Percentiles rank a stretch among this genome's conserved stretches.
Conservation (phyloP, 495 filamentous ascomycete species). For the Chaetomium cochliodes region DNA sequence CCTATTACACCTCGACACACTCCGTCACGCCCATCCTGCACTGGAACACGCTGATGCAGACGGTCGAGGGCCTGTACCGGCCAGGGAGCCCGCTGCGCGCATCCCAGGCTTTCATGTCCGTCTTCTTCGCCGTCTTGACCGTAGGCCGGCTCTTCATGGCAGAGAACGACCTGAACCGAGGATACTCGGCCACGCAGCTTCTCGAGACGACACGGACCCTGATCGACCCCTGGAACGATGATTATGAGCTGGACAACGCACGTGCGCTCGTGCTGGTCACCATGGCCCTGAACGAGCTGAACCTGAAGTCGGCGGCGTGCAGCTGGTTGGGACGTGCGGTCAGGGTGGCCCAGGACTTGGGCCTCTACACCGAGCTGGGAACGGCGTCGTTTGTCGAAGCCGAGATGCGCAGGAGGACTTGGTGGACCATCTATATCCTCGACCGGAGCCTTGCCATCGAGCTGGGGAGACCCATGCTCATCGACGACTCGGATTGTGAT, state of each 20-base stretch:
- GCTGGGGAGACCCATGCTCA: conserved; percentile 75
- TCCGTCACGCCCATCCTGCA: conserved; percentile 79
- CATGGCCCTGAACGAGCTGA: conserved; percentile 81
- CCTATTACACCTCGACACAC: conserved; percentile 77
- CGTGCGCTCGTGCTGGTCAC: conserved; percentile 70
- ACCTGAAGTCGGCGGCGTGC: conserved; percentile 86
- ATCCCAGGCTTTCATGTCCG: conserved; percentile 72
- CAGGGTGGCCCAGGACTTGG: conserved; percentile 82
- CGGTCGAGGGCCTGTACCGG: conserved; percentile 76
- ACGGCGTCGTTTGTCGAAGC: conserved; percentile 73
- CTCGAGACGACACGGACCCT: conserved; percentile 67
- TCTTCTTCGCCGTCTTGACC: conserved; percentile 83
- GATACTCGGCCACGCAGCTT: conserved; percentile 65
- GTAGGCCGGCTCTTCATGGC: conserved; percentile 75
- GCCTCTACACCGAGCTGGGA: conserved; percentile 74
- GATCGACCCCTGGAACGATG: conserved; percentile 81
- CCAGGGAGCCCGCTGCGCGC: conserved; percentile 60
- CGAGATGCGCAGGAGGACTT: conserved; percentile 86
- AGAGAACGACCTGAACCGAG: conserved; percentile 52
- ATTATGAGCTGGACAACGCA: conserved; percentile 76
- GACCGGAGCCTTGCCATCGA: conserved; percentile 83
- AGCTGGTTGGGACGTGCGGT: conserved; percentile 85
- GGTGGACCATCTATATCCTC: conserved; percentile 93
- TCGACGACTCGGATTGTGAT: conserved; percentile 89
- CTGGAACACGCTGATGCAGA: conserved; percentile 77